A percentile compares a stretch with the other conserved stretches of the same genome.
These are phyloP conservation scores for Pyrenophora tritici-repentis DNA, from an alignment of 2,329 filamentous ascomycete genomes.

Conservation along the genomic window DNA sequence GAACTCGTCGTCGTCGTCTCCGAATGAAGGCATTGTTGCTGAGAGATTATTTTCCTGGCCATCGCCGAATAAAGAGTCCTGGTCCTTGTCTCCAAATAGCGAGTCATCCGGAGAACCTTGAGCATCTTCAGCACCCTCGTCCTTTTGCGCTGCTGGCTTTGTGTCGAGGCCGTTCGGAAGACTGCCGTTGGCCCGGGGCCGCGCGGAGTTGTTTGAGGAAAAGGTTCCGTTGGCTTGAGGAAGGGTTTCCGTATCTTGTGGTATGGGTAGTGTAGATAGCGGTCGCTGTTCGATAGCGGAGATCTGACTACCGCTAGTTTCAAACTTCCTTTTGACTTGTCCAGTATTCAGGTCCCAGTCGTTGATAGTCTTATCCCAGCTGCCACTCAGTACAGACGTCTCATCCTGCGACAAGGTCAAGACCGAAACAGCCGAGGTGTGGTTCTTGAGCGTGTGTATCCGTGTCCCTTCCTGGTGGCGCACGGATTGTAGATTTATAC, in stretches of 20 bases:
- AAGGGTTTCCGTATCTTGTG: conserved; percentile 68
- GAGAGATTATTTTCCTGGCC: conserved; percentile 52
- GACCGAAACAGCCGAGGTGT: conserved; percentile 90
- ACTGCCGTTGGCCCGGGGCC: conserved; percentile 62
- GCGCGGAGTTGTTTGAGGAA: conserved; percentile 71
- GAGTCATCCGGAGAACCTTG: conserved; percentile 73
- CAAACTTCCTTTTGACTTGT: conserved; percentile 73
- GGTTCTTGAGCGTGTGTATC: conserved; percentile 78
- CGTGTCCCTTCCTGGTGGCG: conserved; percentile 93
- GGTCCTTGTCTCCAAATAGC: conserved; percentile 78
- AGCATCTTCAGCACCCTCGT: conserved; percentile 60
- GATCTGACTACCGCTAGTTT: conserved; percentile 79
- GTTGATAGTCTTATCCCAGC: conserved; percentile 93
- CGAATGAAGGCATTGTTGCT: conserved; percentile 61
- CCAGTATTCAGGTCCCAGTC: conserved; percentile 97
- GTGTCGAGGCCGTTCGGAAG: conserved; percentile 49
- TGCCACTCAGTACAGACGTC: conserved; percentile 83
- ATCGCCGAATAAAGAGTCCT: conserved; percentile 83
- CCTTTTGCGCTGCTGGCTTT: conserved; percentile 29
- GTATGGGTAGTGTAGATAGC: conserved; percentile 73
- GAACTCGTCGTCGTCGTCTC: conserved; percentile 83
- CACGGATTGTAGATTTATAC: conserved; percentile 90
- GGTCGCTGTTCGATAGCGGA: conserved; percentile 86
- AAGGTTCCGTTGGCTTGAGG: conserved; percentile 67
- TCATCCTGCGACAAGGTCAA: conserved; percentile 83